These are phyloP conservation scores for Fomitiporia mediterranea DNA, from an alignment of 1,284 basidiomycete genomes.

Conservation along the genomic window DNA sequence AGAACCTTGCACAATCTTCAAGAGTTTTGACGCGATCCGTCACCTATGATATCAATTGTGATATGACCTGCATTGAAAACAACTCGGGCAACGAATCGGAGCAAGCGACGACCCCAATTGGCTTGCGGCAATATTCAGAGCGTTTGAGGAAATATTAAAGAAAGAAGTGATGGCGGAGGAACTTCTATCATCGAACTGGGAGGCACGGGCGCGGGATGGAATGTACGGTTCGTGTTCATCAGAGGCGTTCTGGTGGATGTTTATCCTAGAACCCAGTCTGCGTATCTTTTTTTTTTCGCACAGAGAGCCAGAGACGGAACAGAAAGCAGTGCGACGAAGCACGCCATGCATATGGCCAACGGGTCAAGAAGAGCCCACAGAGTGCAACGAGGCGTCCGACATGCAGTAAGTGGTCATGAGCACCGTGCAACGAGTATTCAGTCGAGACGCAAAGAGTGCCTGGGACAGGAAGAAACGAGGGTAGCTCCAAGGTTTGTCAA, in stretches of 20 bases:
- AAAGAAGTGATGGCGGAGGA: neutral
- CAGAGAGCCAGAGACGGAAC: too few species aligned
- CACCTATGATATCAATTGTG: neutral
- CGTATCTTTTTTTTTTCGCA: neutral
- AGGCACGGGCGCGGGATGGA: neutral
- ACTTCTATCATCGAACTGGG: neutral
- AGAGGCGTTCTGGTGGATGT: neutral
- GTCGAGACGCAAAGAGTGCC: too few species aligned
- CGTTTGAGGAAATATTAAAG: neutral
- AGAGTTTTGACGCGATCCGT: neutral
- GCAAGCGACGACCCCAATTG: too few species aligned
- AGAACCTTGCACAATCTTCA: neutral
- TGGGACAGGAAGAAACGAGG: too few species aligned
- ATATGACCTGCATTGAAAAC: neutral
- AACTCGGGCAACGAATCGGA: neutral
- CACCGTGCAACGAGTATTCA: too few species aligned
- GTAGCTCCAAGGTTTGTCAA: too few species aligned
- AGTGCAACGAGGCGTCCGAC: too few species aligned
- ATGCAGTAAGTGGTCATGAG: too few species aligned
- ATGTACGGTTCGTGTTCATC: neutral
- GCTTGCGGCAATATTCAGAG: neutral
- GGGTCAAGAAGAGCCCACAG: too few species aligned
- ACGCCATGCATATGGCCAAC: neutral
- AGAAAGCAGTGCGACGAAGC: neutral
- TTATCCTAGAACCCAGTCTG: neutral